These are phyloP conservation scores for Chernovozyma aurita DNA, from an alignment of 1,139 yeast species.

Conservation along the genomic window DNA sequence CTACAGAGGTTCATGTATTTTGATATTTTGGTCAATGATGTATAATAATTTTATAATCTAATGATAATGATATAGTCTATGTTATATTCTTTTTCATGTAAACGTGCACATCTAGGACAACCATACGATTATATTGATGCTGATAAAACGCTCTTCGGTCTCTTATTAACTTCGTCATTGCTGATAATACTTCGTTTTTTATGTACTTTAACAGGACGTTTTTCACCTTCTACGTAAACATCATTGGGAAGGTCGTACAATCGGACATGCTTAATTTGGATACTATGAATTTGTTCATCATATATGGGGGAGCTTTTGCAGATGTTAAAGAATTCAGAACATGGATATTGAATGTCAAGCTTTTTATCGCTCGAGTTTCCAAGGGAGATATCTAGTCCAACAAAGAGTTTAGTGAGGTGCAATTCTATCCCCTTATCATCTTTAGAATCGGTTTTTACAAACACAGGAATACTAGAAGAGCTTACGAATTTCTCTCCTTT, in stretches of 20 bases:
- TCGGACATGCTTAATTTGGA: constrained; percentile 74
- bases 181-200: constrained; percentile 22
- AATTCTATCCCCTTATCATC: constrained; percentile 19
- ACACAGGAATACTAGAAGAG: not conserved
- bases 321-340: constrained; percentile 78
- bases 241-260: constrained; percentile 78
- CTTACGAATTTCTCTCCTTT: constrained; percentile 28
- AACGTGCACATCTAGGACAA: no score
- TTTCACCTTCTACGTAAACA: constrained; percentile 78
- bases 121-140: constrained; percentile 49
- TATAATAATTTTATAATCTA: no score
- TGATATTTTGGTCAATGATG: no score
- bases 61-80: no score
- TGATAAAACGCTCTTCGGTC: constrained; percentile 15
- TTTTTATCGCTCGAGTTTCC: constrained; percentile 41
- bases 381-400: constrained; percentile 70
- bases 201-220: constrained; percentile 54
- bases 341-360: constrained; percentile 86
- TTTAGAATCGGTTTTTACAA: not conserved
- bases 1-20: no score
- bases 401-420: constrained; percentile 70
- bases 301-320: constrained; percentile 73
- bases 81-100: no score
- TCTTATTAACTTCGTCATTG: constrained; percentile 11
- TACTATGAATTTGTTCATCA: constrained; percentile 54